A percentile compares a stretch with the other conserved stretches of the same genome.
Conservation (phyloP, 2,329 filamentous ascomycete species). For the Cryphonectria radicalis region DNA sequence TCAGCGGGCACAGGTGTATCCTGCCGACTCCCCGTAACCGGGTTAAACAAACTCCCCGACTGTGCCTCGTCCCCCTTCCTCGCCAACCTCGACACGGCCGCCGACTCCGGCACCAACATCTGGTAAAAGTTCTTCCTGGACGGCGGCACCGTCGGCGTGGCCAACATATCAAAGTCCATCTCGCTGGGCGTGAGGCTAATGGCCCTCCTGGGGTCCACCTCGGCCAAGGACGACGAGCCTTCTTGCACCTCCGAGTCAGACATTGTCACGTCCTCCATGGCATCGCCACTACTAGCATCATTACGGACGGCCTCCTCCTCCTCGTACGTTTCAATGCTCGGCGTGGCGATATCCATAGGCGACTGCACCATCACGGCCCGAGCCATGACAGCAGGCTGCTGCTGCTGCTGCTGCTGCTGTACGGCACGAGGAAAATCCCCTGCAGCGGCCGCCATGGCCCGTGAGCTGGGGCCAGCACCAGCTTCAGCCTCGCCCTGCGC, state of each 20-base stretch:
- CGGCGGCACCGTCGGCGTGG: constrained; percentile 43
- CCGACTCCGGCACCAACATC: constrained; percentile 12
- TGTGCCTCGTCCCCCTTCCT: constrained; percentile 34
- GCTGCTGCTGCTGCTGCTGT: background rate
- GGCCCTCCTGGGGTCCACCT: constrained; percentile 26
- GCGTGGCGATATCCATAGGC: constrained; percentile 43
- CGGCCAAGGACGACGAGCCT: constrained; percentile 43
- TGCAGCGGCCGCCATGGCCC: background rate
- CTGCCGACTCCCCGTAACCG: constrained; percentile 37
- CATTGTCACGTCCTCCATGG: constrained; percentile 51
- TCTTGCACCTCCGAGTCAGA: constrained; percentile 43
- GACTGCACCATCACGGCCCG: constrained; percentile 27
- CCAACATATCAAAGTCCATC: constrained; percentile 41
- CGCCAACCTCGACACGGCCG: constrained; percentile 16
- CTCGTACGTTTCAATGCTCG: constrained; percentile 47
- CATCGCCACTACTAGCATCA: background rate
- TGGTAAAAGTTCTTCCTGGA: constrained; percentile 22
- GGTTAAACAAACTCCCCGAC: constrained; percentile 37
- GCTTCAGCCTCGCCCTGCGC: constrained; percentile 19
- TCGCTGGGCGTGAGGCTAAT: constrained; percentile 36
- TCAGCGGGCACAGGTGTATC: constrained; percentile 44
- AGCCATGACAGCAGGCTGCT: constrained; percentile 10
- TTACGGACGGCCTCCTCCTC: constrained; percentile 33
- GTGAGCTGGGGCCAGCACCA: constrained; percentile 29
- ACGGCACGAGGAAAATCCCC: background rate